Base-by-base conservation (phyloP, 306 rosid genomes). In the Prosopis cineraria region DNA sequence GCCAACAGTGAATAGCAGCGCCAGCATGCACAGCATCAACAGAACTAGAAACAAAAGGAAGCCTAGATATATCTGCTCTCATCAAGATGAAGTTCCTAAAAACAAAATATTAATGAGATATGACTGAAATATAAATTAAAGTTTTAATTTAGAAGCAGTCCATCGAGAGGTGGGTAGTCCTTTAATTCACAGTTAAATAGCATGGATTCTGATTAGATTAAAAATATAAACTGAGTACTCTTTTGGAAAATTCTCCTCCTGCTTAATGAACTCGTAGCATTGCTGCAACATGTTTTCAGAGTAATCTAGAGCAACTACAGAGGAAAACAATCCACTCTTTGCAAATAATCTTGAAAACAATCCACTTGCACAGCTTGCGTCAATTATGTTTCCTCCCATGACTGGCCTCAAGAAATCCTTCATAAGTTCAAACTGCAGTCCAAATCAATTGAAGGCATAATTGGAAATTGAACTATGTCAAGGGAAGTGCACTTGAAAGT, bases 1-100 rank as follows among this genome's bases (percentile, higher is more conserved):
- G 98, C 98, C 98, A 91, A 79, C 98, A 95, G 64, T 95, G 98
- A 45, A 95, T 34, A 80, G 98, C 98, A 52, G 98, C 98, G 43
- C 98, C 98, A 44, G 98, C 97, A 76, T 92, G 98, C 82, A 95
- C 89, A 22, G 97, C 97, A 80, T 95, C 98, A 60, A 95, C 48
- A 76, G 98, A 95, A 82, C 90, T 80, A 62, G 98, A 88, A 75
- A 84, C 91, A 73, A 95, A 95, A 20, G 98, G 98, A 76, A 91
- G 98, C 84, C 98, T 87, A 59, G 98, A 79, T 47, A 95, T 92
- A 80, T 95, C 98, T 73, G 98, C 98, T 80, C 97, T 91, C 72
- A 95, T 91, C 86, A 95, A 85, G 76, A 74, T 69, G 71, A 91
- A 78, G 78, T 78, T 88, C 93, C 98, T 95, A 73, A 45, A 62